Conservation (phyloP, 768 basidiomycete genomes). For the Udeniomyces megalosporus region DNA sequence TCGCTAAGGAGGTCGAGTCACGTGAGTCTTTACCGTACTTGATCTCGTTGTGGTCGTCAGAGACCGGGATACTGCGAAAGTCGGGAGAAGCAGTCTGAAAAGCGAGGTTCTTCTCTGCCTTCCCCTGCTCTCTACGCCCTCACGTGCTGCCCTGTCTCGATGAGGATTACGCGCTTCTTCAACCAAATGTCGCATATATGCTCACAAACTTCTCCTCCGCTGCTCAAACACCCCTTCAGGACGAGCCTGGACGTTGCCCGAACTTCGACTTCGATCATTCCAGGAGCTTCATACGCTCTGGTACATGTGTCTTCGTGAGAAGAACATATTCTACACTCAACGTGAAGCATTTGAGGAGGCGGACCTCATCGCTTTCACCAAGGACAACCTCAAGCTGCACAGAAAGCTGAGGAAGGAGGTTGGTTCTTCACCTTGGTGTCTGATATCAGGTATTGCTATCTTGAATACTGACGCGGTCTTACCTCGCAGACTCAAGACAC, state of each 20-base stretch:
- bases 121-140: no score
- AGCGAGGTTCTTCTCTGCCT: no score
- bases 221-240: constrained; percentile 35
- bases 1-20: neutral
- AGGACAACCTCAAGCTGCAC: no score
- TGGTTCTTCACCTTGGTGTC: no score
- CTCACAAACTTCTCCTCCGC: neutral
- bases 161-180: neutral
- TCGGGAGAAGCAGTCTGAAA: no score
- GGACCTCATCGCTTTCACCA: neutral
- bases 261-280: constrained; percentile 80
- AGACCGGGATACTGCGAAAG: no score
- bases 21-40: neutral
- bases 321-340: constrained; percentile 80
- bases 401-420: no score
- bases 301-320: constrained; percentile 77
- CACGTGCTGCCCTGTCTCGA: no score
- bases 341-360: constrained; percentile 40
- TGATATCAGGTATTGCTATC: no score
- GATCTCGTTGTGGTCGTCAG: no score
- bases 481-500: no score
- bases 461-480: no score
- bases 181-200: neutral
- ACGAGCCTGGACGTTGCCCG: constrained; percentile 68
- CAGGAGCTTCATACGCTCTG: constrained; percentile 84